Base-by-base conservation (phyloP, 129 eudicot genomes). In the Lactuca sativa region DNA sequence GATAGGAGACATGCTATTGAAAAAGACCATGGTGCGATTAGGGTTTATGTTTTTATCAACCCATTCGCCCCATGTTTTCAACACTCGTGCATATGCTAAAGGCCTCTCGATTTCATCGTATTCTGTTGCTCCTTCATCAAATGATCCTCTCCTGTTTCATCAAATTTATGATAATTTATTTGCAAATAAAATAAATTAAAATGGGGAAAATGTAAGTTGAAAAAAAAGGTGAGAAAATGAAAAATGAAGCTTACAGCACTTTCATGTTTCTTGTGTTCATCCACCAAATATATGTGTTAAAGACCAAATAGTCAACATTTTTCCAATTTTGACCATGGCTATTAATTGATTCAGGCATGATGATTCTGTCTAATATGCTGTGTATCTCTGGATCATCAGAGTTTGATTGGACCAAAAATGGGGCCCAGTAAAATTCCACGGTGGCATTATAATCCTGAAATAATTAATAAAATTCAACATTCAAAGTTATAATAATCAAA, bases 271-370 rank as follows among this genome's bases (percentile, higher is more conserved):
- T 30, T 57, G 95, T 86, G 82, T 92, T 92, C 96, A 92, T 92
- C 98, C 98, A 92, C 98, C 98, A 92, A 41, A 92, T 85, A 77
- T 92, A 92, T 2, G 98, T 84, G 76, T 92, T 89, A 72, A 92
- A 92, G 69, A 92, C 77, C 69, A 92, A 81, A 59, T 76, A 82
- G 72, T 92, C 98, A 37, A 85, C 96, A 36, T 77, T 72, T 71
- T 82, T 85, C 98, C 98, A 92, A 7, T 86, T 78, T 33, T 79
- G 65, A 54, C 92, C 98, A 75, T 92, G 98, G 48, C 67, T 83
- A 16, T 75, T 31, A 38, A 89, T 89, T 36, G 98, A 89, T 62
- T 84, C 88, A 10, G 98, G 96, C 88, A 82, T 89, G 62, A 92
- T 92, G 70, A 92, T 85, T 59, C 98, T 81, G 64, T 89, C 76